Evolutionary conservation across 768 basidiomycete genomes (phyloP), one percentile per base, ranked within the genome.

Genomic region (Clitopilus passeckerianus): DNA sequence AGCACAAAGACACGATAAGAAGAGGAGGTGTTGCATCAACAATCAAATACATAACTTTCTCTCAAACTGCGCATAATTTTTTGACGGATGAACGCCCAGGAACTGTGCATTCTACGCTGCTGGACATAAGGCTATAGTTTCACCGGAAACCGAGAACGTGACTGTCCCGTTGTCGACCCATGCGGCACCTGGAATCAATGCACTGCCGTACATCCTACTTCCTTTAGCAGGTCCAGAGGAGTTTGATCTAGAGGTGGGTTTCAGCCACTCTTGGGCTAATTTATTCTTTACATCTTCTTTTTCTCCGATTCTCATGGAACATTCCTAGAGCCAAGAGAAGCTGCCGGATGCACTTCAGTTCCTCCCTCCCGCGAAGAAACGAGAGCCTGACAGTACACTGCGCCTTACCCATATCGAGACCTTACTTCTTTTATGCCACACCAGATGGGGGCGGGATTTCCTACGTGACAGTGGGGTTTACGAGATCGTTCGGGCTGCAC

Each of bases 151-250:
- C 1, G 78, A 77, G 6, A 69, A 66, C 37, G 78, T 88, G 20
- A 64, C 82, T 14, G 78, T 89, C 5, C 80, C 83, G 3, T 85
- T 89, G 0, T 86, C 86, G 16, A 75, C 73, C n/a, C 65, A 67
- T 14, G 71, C 71, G 2, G 85, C 88, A 2, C 85, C 91, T 1
- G 94, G 95, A 5, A 85, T 98, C 34, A 89, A 94, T 71, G 83
- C 89, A 1, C 79, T 98, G 9, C 89, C 93, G 0, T 90, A 86
- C 67, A 78, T 99, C 10, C 80, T 99, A 2, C 82, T 95, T 0
- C 96, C 97, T 0, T 77, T 99, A 1, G 94, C 96, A 43, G 95
- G 96, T 6, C 90, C 94, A 0, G 97, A 98, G 72, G 97, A 98
- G 72, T 87, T 92, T 60, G 95, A 97, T 59, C 78, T 96, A 1